Evolutionary conservation across 1,284 basidiomycete genomes (phyloP), one percentile per base, ranked within the genome.

Genomic region (Pseudozyma tsukubaensis): DNA sequence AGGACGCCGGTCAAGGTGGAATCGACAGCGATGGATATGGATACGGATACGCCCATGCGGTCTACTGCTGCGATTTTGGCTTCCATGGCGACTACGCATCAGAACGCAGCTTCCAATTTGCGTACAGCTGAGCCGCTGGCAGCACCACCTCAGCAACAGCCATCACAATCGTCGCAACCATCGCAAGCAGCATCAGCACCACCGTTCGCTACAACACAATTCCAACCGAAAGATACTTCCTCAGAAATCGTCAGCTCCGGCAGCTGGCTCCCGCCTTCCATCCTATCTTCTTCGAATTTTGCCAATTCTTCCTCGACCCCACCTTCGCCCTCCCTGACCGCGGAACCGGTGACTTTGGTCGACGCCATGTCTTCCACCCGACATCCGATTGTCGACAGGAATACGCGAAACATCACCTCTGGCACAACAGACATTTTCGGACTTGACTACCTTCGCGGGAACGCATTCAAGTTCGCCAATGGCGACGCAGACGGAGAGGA

Each of bases 321-420:
- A 0, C 24, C n/a, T 32, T 69, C 60, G 4, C 59, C 66, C 11
- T 14, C 18, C 2, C n/a, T 63, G 19, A 48, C 47, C 16, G 24
- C 50, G 1, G 19, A 21, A 5, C 42, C 68, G 3, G 54, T 71
- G 0, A 62, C 69, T 0, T 55, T 66, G 1, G 62, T 72, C 42
- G 62, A 72, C 59, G 62, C 63, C 35, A 47, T 62, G 55, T 62
- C 68, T n/a, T 18, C 57, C 9, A 19, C n/a, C 2, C 9, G 6
- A 44, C 45, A 48, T 12, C 62, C 43, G n/a, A 42, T 66, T 4
- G n/a, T 55, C 8, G 68, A 65, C 16, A 37, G n/a, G 19, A 65
- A 71, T 40, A 48, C 60, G 5, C 5, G 11, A 13, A 18, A 36
- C 39, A 18, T 52, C 24, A 9, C 43, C 5, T 6, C 13, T 18